A percentile compares a stretch with the other conserved stretches of the same genome.
phyloP scores from a whole-genome alignment of 306 rosid species.

The Senna tora region DNA sequence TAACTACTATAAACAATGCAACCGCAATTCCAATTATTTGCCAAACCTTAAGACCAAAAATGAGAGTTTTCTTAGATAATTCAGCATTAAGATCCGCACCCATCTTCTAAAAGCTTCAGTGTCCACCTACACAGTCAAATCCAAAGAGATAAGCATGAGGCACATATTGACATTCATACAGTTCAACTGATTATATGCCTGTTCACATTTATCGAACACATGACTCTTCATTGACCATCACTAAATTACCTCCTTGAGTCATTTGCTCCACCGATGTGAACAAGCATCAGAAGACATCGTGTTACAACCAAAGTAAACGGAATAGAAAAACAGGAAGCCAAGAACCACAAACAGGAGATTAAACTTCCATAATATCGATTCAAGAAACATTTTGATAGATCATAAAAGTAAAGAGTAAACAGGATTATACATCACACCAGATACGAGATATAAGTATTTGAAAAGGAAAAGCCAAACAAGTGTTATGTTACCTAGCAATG shows the following conservation, averaged over 20 bases:
- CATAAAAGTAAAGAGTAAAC: slow-evolving; percentile 30
- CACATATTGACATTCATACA: slow-evolving; percentile 22
- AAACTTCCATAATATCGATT: slow-evolving; percentile 22
- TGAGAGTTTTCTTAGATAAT: slow-evolving; percentile 66
- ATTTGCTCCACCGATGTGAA: neutral
- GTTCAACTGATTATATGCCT: slow-evolving; percentile 22
- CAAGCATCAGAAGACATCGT: slow-evolving; percentile 23
- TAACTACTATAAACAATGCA: slow-evolving; percentile 66
- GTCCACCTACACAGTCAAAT: slow-evolving; percentile 60
- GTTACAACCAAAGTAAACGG: neutral
- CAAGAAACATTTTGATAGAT: slow-evolving; percentile 22
- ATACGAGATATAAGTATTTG: neutral
- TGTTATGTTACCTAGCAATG: slow-evolving; percentile 36
- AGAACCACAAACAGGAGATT: slow-evolving; percentile 23
- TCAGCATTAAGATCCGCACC: slow-evolving; percentile 63
- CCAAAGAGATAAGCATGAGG: slow-evolving; percentile 19
- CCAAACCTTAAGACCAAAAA: slow-evolving; percentile 82
- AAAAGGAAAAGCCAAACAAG: slow-evolving; percentile 1
- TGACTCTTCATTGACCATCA: neutral
- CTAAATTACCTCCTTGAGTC: neutral
- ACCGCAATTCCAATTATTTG: slow-evolving; percentile 82
- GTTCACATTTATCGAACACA: slow-evolving; percentile 31
- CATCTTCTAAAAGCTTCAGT: slow-evolving; percentile 49
- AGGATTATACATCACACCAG: slow-evolving; percentile 9
- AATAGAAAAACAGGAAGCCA: neutral